Base-by-base conservation (phyloP, 2,329 filamentous ascomycete genomes). In the Lecanicillium sp. region DNA sequence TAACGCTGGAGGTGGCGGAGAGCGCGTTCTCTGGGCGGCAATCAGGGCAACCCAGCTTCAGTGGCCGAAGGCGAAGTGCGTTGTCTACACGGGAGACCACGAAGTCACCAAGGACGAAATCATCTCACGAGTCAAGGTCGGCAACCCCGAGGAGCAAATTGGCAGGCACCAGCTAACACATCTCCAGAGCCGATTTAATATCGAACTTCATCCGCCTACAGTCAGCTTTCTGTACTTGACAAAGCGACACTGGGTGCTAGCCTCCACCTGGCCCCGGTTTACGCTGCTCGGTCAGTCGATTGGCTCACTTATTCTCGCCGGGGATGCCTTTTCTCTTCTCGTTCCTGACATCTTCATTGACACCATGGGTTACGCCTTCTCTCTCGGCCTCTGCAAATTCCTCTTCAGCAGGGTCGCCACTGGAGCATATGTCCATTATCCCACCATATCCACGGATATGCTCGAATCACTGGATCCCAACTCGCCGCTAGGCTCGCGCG, bases 381-480 rank as follows among this genome's bases (percentile, higher is more conserved):
- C 85, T 0, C 74, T 95, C 10, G 87, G 86, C 8, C 70, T 96
- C 3, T 84, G 74, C 60, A 92, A 88, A 56, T 74, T 84, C 46
- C 69, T 97, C 17, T 97, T 97, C 56, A 83, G 76, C 1, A 61
- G 66, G 27, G 75, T 96, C 2, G 86, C 90, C 0, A 96, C 88
- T 0, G 88, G 78, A 33, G 89, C 92, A 37, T 98, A 98, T 56
- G 89, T 97, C 1, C 92, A 98, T 64, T 98, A 97, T 57, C 92
- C 92, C 1, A 97, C 90, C 40, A 98, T 98, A 39, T 96, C 89
- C 3, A 98, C 88, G 36, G 92, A 98, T 54, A 98, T 98, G 92
- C 77, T 98, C 4, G 74, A 79, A 17, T 90, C 86, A 14, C 77
- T 96, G 4, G 77, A 88, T 49, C 77, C 84, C 8, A 59, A 58